A percentile compares a stretch with the other conserved stretches of the same genome.
phyloP scores from a whole-genome alignment of 2,329 filamentous ascomycete species.

The Talaromyces sp. region DNA sequence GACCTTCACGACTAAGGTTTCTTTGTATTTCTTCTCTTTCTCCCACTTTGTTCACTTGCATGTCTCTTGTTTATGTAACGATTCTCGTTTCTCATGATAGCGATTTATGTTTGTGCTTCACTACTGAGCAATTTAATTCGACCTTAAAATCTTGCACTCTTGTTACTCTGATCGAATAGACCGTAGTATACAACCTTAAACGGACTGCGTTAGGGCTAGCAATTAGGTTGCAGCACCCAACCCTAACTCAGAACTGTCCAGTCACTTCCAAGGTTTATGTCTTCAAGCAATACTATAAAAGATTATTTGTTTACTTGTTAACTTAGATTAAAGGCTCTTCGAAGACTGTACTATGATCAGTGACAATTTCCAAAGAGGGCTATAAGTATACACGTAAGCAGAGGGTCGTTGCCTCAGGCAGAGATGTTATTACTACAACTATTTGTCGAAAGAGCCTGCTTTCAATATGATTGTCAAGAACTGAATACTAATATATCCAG shows the following conservation, averaged over 20 bases:
- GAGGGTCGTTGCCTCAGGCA: constrained; percentile 1
- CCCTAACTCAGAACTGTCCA: background rate
- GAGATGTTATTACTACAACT: background rate
- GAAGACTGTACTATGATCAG: background rate
- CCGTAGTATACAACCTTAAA: background rate
- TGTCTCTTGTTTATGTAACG: background rate
- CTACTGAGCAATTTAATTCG: background rate
- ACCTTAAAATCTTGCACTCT: background rate
- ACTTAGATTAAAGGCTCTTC: background rate
- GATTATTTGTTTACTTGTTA: too few species aligned
- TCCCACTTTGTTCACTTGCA: background rate
- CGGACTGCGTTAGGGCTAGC: background rate
- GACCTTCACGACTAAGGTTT: background rate
- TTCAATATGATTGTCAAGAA: background rate
- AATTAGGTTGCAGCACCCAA: background rate
- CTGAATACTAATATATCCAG: background rate
- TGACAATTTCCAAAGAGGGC: too few species aligned
- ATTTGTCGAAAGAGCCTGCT: background rate
- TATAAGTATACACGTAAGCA: too few species aligned
- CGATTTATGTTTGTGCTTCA: background rate
- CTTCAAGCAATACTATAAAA: too few species aligned
- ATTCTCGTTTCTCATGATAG: constrained; percentile 6
- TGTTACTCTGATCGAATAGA: too few species aligned
- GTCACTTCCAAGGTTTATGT: too few species aligned
- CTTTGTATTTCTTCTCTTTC: background rate